Base-by-base conservation (phyloP, 441 rosid species). In the Croton setiger region DNA sequence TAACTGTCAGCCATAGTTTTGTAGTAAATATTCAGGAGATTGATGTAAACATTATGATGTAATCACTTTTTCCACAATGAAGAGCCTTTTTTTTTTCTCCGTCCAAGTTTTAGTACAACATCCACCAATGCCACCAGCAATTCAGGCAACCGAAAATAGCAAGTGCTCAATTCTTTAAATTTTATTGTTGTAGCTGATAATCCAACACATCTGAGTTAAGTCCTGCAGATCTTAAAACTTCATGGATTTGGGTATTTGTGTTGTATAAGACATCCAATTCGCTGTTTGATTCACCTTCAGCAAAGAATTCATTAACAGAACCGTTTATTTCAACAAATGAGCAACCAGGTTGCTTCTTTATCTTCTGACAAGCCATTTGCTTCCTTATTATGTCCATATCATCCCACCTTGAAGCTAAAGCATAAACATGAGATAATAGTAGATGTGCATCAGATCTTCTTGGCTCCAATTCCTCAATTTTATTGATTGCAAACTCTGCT, bases 381-480 rank as follows among this genome's bases (percentile, higher is more conserved):
- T 45, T 55, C 39, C 74, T 64, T 35, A 48, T 64, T 21, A 21
- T 63, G 20, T 57, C 64, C 57, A 64, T 69, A 44, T 55, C 69
- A 56, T 23, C 69, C 69, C 74, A 71, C 57, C 68, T 71, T 9
- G 69, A 71, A 55, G 69, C 69, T 47, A 56, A 55, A 33, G 74
- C 68, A 18, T 71, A 64, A 1, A 64, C 64, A 35, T 64, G 23
- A 57, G 74, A 63, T 20, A 71, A 44, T 9, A 71, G 52, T 23
- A 57, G 51, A 12, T 18, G 48, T 13, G 68, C 63, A 17, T 63
- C 63, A 31, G 17, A 55, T 36, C 21, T 55, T 48, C 37, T 54
- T 35, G 74, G 69, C 47, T 71, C 63, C 36, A 71, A 47, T 71
- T 55, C 69, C 48, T 56, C 58, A 48, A 71, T 71, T 64, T 64